These are phyloP conservation scores for Fusarium gaditjirri DNA, from an alignment of 2,329 filamentous ascomycete genomes.

Conservation along the genomic window DNA sequence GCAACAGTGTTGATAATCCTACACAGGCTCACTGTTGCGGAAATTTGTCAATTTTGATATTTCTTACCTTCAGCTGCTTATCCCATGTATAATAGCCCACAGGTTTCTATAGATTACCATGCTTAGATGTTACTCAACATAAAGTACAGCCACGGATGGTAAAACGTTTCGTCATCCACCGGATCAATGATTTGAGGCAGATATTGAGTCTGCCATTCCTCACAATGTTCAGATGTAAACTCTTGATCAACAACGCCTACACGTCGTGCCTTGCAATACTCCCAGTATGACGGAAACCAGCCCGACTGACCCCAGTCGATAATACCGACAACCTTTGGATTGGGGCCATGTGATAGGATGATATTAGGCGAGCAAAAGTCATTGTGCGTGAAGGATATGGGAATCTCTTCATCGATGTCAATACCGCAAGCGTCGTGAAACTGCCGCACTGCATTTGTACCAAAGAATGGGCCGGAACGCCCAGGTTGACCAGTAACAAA, in stretches of 20 bases:
- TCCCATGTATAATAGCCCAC: too few relatives aligned
- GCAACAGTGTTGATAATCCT: too few relatives aligned
- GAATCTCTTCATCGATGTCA: conserved; percentile 38
- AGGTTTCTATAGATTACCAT: not conserved
- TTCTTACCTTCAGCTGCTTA: too few relatives aligned
- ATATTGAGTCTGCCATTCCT: conserved; percentile 48
- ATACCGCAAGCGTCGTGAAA: conserved; percentile 48
- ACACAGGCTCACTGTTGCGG: too few relatives aligned
- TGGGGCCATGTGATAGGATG: conserved; percentile 28
- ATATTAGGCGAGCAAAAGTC: conserved; percentile 44
- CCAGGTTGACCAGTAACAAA: conserved; percentile 38
- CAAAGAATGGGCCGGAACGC: conserved; percentile 45
- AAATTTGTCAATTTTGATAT: too few relatives aligned
- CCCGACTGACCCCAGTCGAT: conserved; percentile 48
- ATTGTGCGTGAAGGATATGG: conserved; percentile 43
- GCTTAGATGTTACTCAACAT: conserved; percentile 6
- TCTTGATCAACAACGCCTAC: conserved; percentile 34
- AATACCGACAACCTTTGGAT: conserved; percentile 36
- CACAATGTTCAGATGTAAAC: conserved; percentile 38
- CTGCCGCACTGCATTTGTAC: conserved; percentile 43
- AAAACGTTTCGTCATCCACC: conserved; percentile 47
- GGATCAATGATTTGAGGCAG: conserved; percentile 46
- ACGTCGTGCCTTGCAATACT: conserved; percentile 45
- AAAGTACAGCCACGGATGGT: conserved; percentile 50
- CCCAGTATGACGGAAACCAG: conserved; percentile 50